Evolutionary conservation across 352 stramenopile genomes (phyloP), one percentile per base, ranked within the genome.

Genomic region (Pythium angustatum): DNA sequence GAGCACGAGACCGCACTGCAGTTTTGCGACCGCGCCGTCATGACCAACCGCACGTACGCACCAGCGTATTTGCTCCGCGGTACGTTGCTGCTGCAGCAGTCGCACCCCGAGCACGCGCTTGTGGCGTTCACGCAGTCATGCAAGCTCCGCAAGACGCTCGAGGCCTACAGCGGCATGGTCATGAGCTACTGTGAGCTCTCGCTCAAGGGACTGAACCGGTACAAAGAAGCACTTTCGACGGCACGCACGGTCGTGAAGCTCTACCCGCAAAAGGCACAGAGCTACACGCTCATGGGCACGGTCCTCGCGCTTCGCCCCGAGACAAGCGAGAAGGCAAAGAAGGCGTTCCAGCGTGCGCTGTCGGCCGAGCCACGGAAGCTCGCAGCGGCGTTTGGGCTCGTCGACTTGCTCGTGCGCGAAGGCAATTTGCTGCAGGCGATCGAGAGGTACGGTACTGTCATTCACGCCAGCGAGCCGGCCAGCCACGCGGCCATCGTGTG

Each of bases 101-200:
- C 82, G 34, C 82, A 75, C n/a, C 79, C 83, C 21, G 79, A 91
- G 50, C 75, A 79, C 48, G 86, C 86, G 22, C 64, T 92, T 24
- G 66, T 76, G 28, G 66, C 86, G 40, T 94, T 92, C 41, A 85
- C 77, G 38, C 80, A 77, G 26, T 81, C 78, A 2, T 87, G 79
- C 27, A 79, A 88, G 51, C 72, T 92, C n/a, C 64, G 63, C 12
- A 78, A 76, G 31, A 83, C 74, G 26, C 64, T 94, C 3, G 81
- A 91, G 22, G 86, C 83, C 11, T 93, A 87, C 51, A 78, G 79
- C 6, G 86, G 84, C 4, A 81, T 95, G 43, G 78, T 92, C 28
- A 79, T 78, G 31, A 87, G 79, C 63, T 91, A 91, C 63, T 93
- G 84, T 33, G 79, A 85, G 19, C 63, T 94, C 41, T 88, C 67